Evolutionary conservation across 2,329 filamentous ascomycete species (phyloP).

Genomic region (Neofusicoccum sp.): DNA sequence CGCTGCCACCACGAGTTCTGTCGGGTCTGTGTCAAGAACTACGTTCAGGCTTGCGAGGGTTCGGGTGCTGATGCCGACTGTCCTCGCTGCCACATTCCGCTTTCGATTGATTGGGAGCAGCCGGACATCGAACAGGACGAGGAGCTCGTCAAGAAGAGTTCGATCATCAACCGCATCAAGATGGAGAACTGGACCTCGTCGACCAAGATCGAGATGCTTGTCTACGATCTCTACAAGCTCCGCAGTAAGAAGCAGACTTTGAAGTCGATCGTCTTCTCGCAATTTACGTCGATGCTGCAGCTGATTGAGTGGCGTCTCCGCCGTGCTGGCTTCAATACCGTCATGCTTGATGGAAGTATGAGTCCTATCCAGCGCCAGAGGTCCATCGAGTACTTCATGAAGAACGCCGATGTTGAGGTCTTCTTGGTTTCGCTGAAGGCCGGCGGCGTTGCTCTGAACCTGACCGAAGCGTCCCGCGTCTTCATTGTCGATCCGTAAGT

Average conservation of each 20-base stretch:
- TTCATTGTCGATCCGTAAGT: slow-evolving; percentile 95
- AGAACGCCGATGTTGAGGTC: slow-evolving; percentile 86
- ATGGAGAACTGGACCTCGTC: slow-evolving; percentile 99
- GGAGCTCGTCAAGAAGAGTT: slow-evolving; percentile 82
- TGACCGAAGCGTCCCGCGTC: slow-evolving; percentile 91
- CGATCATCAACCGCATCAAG: slow-evolving; percentile 97
- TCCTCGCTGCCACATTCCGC: slow-evolving; percentile 84
- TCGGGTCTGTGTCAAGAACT: slow-evolving; percentile 74
- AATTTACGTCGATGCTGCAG: slow-evolving; percentile 96
- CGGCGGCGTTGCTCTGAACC: slow-evolving; percentile 89
- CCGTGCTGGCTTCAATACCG: slow-evolving; percentile 94
- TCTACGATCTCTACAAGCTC: slow-evolving; percentile 89
- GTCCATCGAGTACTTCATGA: slow-evolving; percentile 96
- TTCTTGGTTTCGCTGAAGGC: slow-evolving; percentile 96
- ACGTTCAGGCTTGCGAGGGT: slow-evolving; percentile 73
- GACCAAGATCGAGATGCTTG: slow-evolving; percentile 94
- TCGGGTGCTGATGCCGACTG: slow-evolving; percentile 63
- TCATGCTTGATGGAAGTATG: slow-evolving; percentile 98
- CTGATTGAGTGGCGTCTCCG: slow-evolving; percentile 95
- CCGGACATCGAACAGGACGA: slow-evolving; percentile 93
- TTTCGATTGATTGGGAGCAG: slow-evolving; percentile 91
- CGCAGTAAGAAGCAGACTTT: slow-evolving; percentile 89
- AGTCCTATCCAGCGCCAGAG: slow-evolving; percentile 88
- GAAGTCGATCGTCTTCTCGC: slow-evolving; percentile 96
- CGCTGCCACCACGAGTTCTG: slow-evolving; percentile 93